A percentile compares a stretch with the other conserved stretches of the same genome.
These are phyloP conservation scores for Botryotinia narcissicola DNA, from an alignment of 2,329 filamentous ascomycete genomes.

Conservation along the genomic window DNA sequence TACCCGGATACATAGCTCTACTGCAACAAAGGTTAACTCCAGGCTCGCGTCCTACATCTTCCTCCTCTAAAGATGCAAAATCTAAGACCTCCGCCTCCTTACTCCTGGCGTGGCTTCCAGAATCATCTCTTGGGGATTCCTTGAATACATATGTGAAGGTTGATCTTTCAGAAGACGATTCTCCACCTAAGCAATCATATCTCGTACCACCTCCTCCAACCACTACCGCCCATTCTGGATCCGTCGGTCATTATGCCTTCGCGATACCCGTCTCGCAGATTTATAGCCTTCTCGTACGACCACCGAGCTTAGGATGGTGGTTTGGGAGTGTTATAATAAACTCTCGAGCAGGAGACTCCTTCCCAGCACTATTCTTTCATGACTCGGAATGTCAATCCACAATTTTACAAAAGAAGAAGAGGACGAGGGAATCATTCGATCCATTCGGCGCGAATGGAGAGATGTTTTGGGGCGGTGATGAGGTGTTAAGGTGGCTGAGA, in stretches of 20 bases:
- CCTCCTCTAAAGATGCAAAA: slow-evolving; percentile 43
- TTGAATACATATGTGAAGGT: slow-evolving; percentile 93
- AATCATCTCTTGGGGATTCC: slow-evolving; percentile 80
- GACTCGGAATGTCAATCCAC: slow-evolving; percentile 96
- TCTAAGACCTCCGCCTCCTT: slow-evolving; percentile 65
- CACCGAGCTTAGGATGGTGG: slow-evolving; percentile 97
- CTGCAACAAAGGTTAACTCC: slow-evolving; percentile 75
- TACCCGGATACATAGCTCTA: slow-evolving; percentile 87
- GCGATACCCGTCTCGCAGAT: slow-evolving; percentile 86
- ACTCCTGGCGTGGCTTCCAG: slow-evolving; percentile 89
- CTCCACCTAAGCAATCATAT: slow-evolving; percentile 80
- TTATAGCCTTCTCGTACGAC: slow-evolving; percentile 85
- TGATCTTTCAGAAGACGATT: slow-evolving; percentile 77
- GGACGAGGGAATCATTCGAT: slow-evolving; percentile 81
- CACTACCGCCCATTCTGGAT: slow-evolving; percentile 69
- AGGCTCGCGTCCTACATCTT: slow-evolving; percentile 31
- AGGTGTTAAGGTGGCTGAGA: slow-evolving; percentile 87
- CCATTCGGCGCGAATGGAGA: slow-evolving; percentile 81
- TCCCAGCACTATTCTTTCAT: slow-evolving; percentile 95
- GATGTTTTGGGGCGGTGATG: slow-evolving; percentile 97
- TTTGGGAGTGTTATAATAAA: slow-evolving; percentile 96
- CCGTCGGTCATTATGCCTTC: slow-evolving; percentile 81
- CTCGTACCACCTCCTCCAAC: slow-evolving; percentile 90
- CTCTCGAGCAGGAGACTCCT: slow-evolving; percentile 83
- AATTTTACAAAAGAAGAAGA: slow-evolving; percentile 86